Percentiles rank a stretch among this genome's conserved stretches.
phyloP scores from a whole-genome alignment of 2,329 filamentous ascomycete species.

The Westerdykella aurantiaca region DNA sequence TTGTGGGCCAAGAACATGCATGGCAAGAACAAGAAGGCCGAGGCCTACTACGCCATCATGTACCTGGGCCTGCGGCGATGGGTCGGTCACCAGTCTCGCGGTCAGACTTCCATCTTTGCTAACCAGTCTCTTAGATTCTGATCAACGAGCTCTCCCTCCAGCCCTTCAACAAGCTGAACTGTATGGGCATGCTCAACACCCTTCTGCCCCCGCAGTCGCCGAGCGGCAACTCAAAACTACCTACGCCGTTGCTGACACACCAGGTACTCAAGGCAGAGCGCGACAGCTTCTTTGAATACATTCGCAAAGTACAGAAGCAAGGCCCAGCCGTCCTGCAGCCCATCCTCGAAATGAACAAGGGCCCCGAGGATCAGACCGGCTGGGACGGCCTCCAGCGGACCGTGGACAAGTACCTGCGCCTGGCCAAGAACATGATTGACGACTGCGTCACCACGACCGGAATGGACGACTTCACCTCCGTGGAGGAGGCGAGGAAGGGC shows the following conservation, averaged over 20 bases:
- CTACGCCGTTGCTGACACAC: constrained; percentile 49
- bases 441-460: constrained; percentile 49
- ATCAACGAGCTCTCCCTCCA: constrained; percentile 59
- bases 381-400: constrained; percentile 48
- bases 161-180: constrained; percentile 60
- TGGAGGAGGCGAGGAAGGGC: constrained; percentile 36
- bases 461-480: constrained; percentile 31
- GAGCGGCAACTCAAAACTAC: constrained; percentile 30
- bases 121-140: constrained; percentile 45
- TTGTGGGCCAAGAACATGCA: constrained; percentile 52
- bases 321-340: constrained; percentile 50
- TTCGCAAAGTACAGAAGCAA: constrained; percentile 52
- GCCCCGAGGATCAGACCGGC: constrained; percentile 48
- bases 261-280: constrained; percentile 52
- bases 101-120: constrained; percentile 8
- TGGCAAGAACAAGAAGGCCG: constrained; percentile 36
- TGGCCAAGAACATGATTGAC: constrained; percentile 56
- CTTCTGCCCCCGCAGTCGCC: constrained; percentile 54
- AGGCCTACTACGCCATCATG: constrained; percentile 51
- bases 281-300: constrained; percentile 58
- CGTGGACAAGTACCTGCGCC: constrained; percentile 54
- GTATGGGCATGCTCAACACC: constrained; percentile 63
- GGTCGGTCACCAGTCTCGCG: constrained; percentile 41
- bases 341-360: constrained; percentile 50
- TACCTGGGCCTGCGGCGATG: constrained; percentile 59